These are phyloP conservation scores for Suillus decipiens DNA, from an alignment of 768 basidiomycete species.

Conservation along the genomic window DNA sequence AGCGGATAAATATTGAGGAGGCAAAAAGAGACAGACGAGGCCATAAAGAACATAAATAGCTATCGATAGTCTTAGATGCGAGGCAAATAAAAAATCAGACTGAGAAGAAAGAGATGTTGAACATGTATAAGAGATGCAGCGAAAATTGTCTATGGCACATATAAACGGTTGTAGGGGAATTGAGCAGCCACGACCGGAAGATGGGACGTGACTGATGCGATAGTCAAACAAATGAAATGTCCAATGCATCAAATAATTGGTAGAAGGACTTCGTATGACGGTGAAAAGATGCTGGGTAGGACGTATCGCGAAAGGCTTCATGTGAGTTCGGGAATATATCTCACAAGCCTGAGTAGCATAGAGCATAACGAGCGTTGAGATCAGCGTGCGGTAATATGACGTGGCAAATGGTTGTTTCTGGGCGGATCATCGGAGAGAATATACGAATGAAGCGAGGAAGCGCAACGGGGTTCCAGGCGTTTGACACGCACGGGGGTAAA, in stretches of 20 bases:
- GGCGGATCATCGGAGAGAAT: conserved; percentile 15
- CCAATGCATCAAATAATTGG: conserved; percentile 27
- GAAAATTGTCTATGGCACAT: conserved; percentile 32
- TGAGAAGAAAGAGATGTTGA: conserved; percentile 13
- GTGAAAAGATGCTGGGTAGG: conserved; percentile 22
- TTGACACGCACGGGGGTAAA: conserved; percentile 4
- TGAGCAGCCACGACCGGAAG: conserved; percentile 15
- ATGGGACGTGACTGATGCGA: conserved; percentile 17
- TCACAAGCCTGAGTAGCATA: conserved; percentile 13
- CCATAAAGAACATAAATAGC: conserved; percentile 35
- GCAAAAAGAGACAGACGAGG: background rate
- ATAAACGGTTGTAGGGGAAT: conserved; percentile 26
- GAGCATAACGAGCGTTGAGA: conserved; percentile 20
- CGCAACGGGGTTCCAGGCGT: conserved; percentile 5
- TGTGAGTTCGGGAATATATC: conserved; percentile 13
- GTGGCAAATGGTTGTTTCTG: conserved; percentile 15
- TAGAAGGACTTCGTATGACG: conserved; percentile 19
- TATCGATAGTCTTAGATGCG: conserved; percentile 28
- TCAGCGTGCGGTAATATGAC: conserved; percentile 19
- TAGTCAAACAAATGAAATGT: conserved; percentile 35
- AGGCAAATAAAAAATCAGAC: conserved; percentile 26
- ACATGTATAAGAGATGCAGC: conserved; percentile 19
- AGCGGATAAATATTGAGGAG: conserved; percentile 8
- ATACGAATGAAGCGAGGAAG: conserved; percentile 13
- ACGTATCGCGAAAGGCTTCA: conserved; percentile 12